Base-by-base conservation (phyloP, 257 asterid genomes). In the Leonotis leonurus region DNA sequence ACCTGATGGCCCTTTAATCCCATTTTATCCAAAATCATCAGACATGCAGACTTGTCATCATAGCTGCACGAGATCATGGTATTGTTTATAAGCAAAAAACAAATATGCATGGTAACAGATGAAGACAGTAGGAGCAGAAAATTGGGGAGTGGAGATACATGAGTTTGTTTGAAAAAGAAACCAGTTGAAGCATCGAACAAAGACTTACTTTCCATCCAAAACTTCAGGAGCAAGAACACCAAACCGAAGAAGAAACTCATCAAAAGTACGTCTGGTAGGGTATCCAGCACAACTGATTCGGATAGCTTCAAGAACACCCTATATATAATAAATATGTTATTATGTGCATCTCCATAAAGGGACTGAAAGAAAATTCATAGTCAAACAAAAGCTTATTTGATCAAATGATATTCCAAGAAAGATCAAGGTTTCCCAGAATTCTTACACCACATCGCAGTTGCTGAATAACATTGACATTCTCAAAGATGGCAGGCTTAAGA, bases 201-300 rank as follows among this genome's bases (percentile, higher is more conserved):
- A 59, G 63, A 78, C 90, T 67, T 77, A 87, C 99, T 86, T 93
- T 69, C 87, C 84, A 8, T 81, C 87, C 73, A 81, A 73, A 75
- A 68, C 80, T 60, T 80, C 87, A 43, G 86, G 86, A 71, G 96
- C 97, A 71, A 93, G 97, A 77, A 89, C 94, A 84, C 97, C 97
- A 83, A 93, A 93, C 33, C 99, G 87, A 59, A 93, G 94, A 74
- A 93, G 91, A 82, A 93, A 93, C 77, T 93, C 99, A 73, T 93
- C 91, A 69, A 90, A 93, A 48, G 95, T 76, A 56, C 99, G 97
- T 70, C 96, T 85, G 52, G 97, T 93, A 52, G 99, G 99, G 80
- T 93, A 93, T 68, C 99, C 99, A 69, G 97, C 99, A 75, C 99
- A 93, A 73, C 99, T 93, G 74, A 93, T 93, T 71, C 99, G 81